These are phyloP conservation scores for Pseudoneurospora amorphoporcata DNA, from an alignment of 495 filamentous ascomycete species.

Conservation along the genomic window DNA sequence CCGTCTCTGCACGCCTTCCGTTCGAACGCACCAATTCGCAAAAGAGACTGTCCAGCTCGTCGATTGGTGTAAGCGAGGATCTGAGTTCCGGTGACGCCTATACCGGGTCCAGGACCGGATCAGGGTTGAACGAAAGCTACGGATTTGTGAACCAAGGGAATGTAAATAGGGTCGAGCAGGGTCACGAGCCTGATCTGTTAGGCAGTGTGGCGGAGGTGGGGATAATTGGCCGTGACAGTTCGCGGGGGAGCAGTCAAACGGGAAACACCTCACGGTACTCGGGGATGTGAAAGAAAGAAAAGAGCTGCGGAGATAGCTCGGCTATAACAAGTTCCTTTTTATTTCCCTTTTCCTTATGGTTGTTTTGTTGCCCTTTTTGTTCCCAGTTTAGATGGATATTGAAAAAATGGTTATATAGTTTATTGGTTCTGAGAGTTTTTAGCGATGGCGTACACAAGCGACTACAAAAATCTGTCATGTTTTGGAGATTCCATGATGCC, in stretches of 20 bases:
- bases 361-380: neutral
- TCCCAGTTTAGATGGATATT: neutral
- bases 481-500: neutral
- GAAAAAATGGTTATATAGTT: slow-evolving; percentile 6
- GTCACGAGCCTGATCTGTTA: slow-evolving; percentile 29
- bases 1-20: slow-evolving; percentile 38
- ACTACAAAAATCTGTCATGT: neutral
- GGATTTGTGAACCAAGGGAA: slow-evolving; percentile 68
- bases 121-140: slow-evolving; percentile 30
- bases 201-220: slow-evolving; percentile 42
- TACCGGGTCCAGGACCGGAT: slow-evolving; percentile 9
- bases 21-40: slow-evolving; percentile 49
- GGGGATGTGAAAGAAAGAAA: neutral
- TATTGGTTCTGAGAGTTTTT: slow-evolving; percentile 10
- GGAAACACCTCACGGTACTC: neutral
- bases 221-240: slow-evolving; percentile 14
- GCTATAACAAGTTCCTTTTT: neutral
- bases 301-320: neutral
- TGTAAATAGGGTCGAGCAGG: slow-evolving; percentile 40
- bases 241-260: neutral
- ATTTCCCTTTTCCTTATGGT: neutral
- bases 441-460: slow-evolving; percentile 29
- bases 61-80: slow-evolving; percentile 36
- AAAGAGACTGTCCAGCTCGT: slow-evolving; percentile 39
- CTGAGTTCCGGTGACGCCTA: slow-evolving; percentile 23